Evolutionary conservation across 169 alveolate genomes (phyloP).

Genomic region (Theileria equi): DNA sequence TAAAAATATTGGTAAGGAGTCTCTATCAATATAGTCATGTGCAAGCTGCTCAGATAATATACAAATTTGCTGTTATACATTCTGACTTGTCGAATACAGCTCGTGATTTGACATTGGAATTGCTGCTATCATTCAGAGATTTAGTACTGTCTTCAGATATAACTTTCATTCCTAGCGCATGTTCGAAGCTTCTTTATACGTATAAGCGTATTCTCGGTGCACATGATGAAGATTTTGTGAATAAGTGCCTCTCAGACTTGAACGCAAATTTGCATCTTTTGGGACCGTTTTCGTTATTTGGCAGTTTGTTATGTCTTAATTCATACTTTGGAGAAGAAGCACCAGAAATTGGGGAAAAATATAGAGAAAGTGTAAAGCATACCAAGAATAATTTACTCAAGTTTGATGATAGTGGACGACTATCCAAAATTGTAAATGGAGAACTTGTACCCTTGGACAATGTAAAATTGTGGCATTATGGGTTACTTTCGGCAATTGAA

Average conservation of each 20-base stretch:
- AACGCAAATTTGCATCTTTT: slow-evolving; percentile 49
- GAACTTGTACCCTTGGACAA: slow-evolving; percentile 23
- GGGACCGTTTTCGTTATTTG: slow-evolving; percentile 39
- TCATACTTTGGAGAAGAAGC: neutral
- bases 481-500: no score
- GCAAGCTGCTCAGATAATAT: slow-evolving; percentile 37
- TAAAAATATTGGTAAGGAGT: neutral
- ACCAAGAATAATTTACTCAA: slow-evolving; percentile 26
- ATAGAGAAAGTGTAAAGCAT: slow-evolving; percentile 6
- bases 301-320: slow-evolving; percentile 36
- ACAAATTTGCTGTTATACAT: slow-evolving; percentile 28
- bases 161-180: slow-evolving; percentile 23
- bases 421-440: slow-evolving; percentile 17
- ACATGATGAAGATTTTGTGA: slow-evolving; percentile 27
- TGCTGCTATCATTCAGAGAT: slow-evolving; percentile 40
- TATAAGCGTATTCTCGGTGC: slow-evolving; percentile 2
- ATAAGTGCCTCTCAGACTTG: slow-evolving; percentile 52
- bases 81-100: slow-evolving; percentile 15
- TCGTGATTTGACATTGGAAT: slow-evolving; percentile 7
- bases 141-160: slow-evolving; percentile 23
- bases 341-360: neutral
- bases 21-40: slow-evolving; percentile 34
- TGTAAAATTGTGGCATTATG: slow-evolving; percentile 51
- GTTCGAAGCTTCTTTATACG: slow-evolving; percentile 26
- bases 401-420: slow-evolving; percentile 13